phyloP scores from a whole-genome alignment of 2,329 filamentous ascomycete genomes.

The Penicillium sp. region DNA sequence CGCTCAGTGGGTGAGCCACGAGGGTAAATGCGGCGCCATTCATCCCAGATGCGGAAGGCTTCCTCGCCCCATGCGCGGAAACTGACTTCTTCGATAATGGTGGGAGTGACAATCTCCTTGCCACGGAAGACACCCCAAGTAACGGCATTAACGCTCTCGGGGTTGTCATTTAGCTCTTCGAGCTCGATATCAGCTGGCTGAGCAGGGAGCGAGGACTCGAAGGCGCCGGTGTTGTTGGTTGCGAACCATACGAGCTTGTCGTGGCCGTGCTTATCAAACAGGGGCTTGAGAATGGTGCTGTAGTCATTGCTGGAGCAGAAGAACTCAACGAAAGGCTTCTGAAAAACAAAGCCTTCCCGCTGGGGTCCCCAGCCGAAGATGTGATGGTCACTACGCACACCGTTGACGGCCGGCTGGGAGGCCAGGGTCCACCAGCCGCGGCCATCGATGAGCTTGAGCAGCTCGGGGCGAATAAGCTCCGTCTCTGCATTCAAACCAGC shows the following conservation, averaged over 20 bases:
- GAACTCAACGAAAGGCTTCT: conserved; percentile 97
- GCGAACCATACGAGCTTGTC: conserved; percentile 86
- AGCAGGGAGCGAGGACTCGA: conserved; percentile 63
- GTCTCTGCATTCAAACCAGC: conserved; percentile 71
- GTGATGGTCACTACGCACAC: conserved; percentile 73
- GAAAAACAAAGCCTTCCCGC: conserved; percentile 88
- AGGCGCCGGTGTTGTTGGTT: conserved; percentile 77
- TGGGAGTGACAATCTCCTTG: conserved; percentile 95
- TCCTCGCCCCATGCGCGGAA: conserved; percentile 95
- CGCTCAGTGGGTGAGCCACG: conserved; percentile 72
- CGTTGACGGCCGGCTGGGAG: conserved; percentile 92
- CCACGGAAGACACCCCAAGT: conserved; percentile 96
- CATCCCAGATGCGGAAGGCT: conserved; percentile 91
- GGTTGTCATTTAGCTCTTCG: conserved; percentile 40
- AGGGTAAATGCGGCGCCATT: conserved; percentile 92
- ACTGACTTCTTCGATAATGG: conserved; percentile 93
- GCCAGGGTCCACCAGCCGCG: conserved; percentile 95
- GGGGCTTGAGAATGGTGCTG: conserved; percentile 63
- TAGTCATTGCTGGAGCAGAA: conserved; percentile 82
- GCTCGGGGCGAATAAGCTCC: conserved; percentile 74
- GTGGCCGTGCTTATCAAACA: conserved; percentile 65
- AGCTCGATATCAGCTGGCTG: conserved; percentile 37
- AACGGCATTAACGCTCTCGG: conserved; percentile 81
- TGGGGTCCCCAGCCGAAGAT: conserved; percentile 93
- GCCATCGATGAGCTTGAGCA: conserved; percentile 75